Evolutionary conservation across 2,329 filamentous ascomycete genomes (phyloP).

Genomic region (Atkinsonella hypoxylon): DNA sequence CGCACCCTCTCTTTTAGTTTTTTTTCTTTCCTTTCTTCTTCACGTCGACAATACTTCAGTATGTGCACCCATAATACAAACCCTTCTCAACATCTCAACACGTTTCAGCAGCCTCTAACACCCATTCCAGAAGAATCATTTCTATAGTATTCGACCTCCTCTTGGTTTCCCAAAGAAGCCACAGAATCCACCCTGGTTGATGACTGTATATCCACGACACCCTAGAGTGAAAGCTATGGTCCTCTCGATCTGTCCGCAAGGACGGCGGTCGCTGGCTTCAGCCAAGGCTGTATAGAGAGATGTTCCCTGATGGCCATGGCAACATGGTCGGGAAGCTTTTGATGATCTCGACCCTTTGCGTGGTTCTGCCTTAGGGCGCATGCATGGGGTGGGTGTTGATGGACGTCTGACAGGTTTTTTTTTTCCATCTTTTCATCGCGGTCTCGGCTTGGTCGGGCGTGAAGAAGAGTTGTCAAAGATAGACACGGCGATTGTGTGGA

Average conservation of each 20-base stretch:
- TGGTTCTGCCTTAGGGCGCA: constrained; percentile 65
- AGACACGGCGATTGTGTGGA: no score
- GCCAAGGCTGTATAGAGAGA: constrained; percentile 61
- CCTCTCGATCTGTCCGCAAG: constrained; percentile 50
- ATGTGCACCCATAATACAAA: constrained; percentile 24
- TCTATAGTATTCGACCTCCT: constrained; percentile 93
- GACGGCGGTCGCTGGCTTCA: constrained; percentile 36
- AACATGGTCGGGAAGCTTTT: constrained; percentile 22
- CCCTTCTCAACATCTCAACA: constrained; percentile 2
- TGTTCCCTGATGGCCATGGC: constrained; percentile 18
- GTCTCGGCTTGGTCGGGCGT: constrained; percentile 31
- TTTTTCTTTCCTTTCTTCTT: constrained; percentile 38
- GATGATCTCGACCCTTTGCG: constrained; percentile 81
- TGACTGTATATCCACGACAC: constrained; percentile 76
- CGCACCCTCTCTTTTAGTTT: constrained; percentile 20
- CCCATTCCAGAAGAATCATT: constrained; percentile 64
- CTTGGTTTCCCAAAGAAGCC: constrained; percentile 87
- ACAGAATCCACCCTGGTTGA: constrained; percentile 94
- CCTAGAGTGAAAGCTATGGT: constrained; percentile 70
- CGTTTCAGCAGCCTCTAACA: constrained; percentile 11
- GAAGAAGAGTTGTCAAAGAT: no score
- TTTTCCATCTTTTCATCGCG: constrained; percentile 44
- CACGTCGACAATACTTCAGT: constrained; percentile 53
- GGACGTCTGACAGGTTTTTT: constrained; percentile 77
- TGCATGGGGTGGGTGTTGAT: constrained; percentile 67